Base-by-base conservation (phyloP, 306 rosid genomes). In the Senna siamea region DNA sequence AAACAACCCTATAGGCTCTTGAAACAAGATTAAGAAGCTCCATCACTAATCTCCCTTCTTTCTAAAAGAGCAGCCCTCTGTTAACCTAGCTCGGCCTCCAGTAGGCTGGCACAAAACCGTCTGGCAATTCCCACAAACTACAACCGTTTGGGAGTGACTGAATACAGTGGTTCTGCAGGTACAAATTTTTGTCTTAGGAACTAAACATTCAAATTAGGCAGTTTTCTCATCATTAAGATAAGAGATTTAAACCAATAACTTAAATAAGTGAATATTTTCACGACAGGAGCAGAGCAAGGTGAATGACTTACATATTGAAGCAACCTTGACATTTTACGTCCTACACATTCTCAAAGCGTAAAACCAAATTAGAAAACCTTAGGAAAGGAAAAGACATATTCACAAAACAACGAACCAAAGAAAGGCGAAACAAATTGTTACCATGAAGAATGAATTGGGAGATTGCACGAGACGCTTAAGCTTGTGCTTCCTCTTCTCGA, bases 381-480 rank as follows among this genome's bases (percentile, higher is more conserved):
- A 30, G 26, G 10, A 35, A 19, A 38, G 28, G 7, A 12, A 1
- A 22, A 61, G 26, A 38, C 11, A 5, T 48, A 0, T 15, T 15
- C 8, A n/a, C 7, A 46, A 14, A 14, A 14, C 19, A 10, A 69
- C 11, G 35, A 18, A 15, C 15, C 20, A 1, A 2, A n/a, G 3
- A 18, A 8, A 9, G 1, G 6, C 0, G 41, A 0, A 35, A 7
- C 8, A 52, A 4, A 52, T 9, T 2, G 26, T 35, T 72, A 86
- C 90, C 88, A 86, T 86, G 84, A 86, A 86, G 74, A 86, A 86
- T 12, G 87, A 86, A 66, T 86, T 86, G 22, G 90, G 90, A 10
- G 87, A 78, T 60, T 86, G 90, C 66, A 86, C 86, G 15, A 86
- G 90, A 58, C 90, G 83, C 87, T 86, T 86, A 66, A 86, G 90